Evolutionary conservation across 2,329 filamentous ascomycete genomes (phyloP).

Genomic region (Penicillium sp.): DNA sequence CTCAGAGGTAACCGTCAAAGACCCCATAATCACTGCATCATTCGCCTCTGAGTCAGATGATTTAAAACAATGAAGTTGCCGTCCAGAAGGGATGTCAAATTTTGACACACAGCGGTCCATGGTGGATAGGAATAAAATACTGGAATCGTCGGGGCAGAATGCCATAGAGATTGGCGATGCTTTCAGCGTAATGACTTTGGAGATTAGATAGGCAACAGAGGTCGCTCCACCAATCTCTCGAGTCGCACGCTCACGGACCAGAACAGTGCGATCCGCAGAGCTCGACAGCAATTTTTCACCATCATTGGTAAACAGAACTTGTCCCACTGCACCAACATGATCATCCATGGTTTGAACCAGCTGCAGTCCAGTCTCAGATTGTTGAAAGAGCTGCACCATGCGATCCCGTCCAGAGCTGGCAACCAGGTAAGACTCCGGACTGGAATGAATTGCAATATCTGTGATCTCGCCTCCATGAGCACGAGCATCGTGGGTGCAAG

Average conservation of each 20-base stretch:
- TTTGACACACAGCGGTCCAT: slow-evolving; percentile 61
- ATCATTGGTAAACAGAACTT: slow-evolving; percentile 71
- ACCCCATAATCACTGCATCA: slow-evolving; percentile 80
- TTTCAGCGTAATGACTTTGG: slow-evolving; percentile 76
- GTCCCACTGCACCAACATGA: slow-evolving; percentile 80
- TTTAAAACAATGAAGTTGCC: slow-evolving; percentile 71
- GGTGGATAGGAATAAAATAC: slow-evolving; percentile 58
- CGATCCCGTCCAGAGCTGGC: slow-evolving; percentile 85
- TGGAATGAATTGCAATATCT: slow-evolving; percentile 70
- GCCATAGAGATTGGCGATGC: slow-evolving; percentile 83
- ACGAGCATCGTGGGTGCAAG: slow-evolving; percentile 68
- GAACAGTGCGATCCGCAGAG: slow-evolving; percentile 81
- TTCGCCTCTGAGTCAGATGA: slow-evolving; percentile 74
- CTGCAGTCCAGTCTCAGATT: slow-evolving; percentile 59
- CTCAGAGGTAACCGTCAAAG: slow-evolving; percentile 60
- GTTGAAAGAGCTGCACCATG: slow-evolving; percentile 84
- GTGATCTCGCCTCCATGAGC: slow-evolving; percentile 85
- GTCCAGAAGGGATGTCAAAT: slow-evolving; percentile 64
- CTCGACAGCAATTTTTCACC: slow-evolving; percentile 73
- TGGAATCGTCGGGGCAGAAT: slow-evolving; percentile 60
- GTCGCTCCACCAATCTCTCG: slow-evolving; percentile 57
- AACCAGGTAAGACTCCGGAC: slow-evolving; percentile 61
- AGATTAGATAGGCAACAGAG: slow-evolving; percentile 71
- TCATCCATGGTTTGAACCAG: slow-evolving; percentile 90
- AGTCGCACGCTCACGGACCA: slow-evolving; percentile 73